Evolutionary conservation across 805 yeast species (phyloP), one percentile per base, ranked within the genome.

Genomic region (Cyberlindnera saturnus): DNA sequence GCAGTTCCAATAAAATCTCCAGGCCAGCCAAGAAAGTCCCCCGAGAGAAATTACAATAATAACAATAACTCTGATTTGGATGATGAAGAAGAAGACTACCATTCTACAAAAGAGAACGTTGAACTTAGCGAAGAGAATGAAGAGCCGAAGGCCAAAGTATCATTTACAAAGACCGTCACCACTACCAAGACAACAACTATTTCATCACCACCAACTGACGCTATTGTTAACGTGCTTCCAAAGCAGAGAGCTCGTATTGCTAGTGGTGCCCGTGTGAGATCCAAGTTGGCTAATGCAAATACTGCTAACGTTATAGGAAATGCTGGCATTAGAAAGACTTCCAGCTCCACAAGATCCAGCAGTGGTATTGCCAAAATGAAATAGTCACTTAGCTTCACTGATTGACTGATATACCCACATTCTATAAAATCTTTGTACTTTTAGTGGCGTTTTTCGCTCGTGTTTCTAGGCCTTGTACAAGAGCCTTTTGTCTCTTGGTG

Each of bases 1-100:
- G 93, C 93, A 0, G 89, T 93, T 16, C 99, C 98, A 5, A 75
- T 77, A 51, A 87, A 87, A 40, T 87, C 96, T 2, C 99, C 99
- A 0, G 99, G 98, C 2, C 99, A 93, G 64, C 99, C 99, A 34
- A 77, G 97, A 58, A 91, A 91, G 44, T 59, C 52, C 54, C 66
- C 61, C 66, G 64, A 54, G 61, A 55, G 63, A 63, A 52, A 36
- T 29, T 32, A 44, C 51, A 46, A 48, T 29, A 52, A 52, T 34
- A 33, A 56, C 50, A 43, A 44, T 23, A 51, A 51, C 38, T 58
- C 53, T 36, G 58, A 52, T n/a, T 60, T 61, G 36, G 61, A 52
- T 4, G 56, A 56, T 33, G 54, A 49, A 2, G 47, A 53, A 11
- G 55, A 56, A 34, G 44, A 54, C 4, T 50, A 48, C 31, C 54